A percentile compares a stretch with the other conserved stretches of the same genome.
These are phyloP conservation scores for Gastrolobium bilobum DNA, from an alignment of 306 rosid species.

Conservation along the genomic window DNA sequence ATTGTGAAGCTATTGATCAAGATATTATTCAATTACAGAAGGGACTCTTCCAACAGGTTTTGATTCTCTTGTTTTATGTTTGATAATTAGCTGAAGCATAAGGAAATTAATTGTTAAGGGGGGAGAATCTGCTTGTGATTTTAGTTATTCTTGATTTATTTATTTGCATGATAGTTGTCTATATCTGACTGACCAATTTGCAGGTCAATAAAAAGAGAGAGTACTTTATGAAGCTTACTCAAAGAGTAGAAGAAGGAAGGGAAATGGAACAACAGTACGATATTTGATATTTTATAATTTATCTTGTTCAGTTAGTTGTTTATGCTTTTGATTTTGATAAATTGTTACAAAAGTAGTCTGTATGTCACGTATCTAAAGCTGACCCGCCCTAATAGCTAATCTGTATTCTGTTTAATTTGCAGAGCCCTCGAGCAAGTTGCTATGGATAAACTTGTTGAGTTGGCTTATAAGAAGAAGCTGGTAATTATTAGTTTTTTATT, in stretches of 20 bases:
- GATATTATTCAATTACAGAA: constrained; percentile 75
- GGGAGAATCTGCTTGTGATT: constrained; percentile 6
- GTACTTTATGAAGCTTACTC: constrained; percentile 60
- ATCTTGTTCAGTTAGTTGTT: constrained; percentile 21
- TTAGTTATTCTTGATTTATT: constrained; percentile 26
- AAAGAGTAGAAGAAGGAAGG: constrained; percentile 67
- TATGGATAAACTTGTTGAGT: constrained; percentile 81
- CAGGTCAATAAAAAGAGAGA: constrained; percentile 72
- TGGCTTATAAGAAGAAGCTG: constrained; percentile 85
- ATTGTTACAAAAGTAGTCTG: constrained; percentile 22
- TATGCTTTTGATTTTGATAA: constrained; percentile 25
- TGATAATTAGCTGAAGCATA: not conserved
- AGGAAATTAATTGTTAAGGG: constrained; percentile 26
- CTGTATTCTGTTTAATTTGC: constrained; percentile 47
- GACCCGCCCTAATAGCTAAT: constrained; percentile 44
- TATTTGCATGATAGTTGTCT: constrained; percentile 19
- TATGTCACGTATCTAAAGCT: not conserved
- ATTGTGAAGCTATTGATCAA: constrained; percentile 67
- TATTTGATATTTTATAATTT: constrained; percentile 35
- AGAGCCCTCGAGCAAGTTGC: constrained; percentile 85
- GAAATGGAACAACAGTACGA: constrained; percentile 70
- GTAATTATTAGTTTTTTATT: constrained; percentile 54
- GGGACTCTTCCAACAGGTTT: constrained; percentile 73
- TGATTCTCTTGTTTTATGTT: constrained; percentile 37
- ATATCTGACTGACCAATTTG: constrained; percentile 36